Percentiles rank a stretch among this genome's conserved stretches.
Evolutionary conservation across 345 rosid genomes (phyloP).

Genomic region (Eucalyptus decipiens): DNA sequence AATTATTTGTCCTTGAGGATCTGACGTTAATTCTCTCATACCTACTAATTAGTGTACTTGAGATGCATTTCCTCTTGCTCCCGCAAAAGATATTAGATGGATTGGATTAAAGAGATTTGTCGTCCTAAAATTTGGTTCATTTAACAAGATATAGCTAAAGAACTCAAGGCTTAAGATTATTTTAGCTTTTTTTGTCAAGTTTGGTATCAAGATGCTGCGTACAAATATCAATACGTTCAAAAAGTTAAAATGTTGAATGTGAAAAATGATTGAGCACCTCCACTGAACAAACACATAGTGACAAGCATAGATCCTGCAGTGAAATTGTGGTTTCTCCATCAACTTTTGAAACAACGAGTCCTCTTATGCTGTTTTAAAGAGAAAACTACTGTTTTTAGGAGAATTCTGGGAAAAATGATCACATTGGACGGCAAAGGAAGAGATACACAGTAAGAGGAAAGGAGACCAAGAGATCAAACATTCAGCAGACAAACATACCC

Average conservation of each 20-base stretch:
- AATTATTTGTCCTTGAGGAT: not conserved
- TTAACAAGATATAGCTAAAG: not conserved
- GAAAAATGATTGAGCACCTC: not conserved
- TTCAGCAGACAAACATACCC: constrained; percentile 1
- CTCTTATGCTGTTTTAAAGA: not conserved
- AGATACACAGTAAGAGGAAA: not conserved
- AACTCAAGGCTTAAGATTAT: not conserved
- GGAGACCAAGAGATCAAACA: not conserved
- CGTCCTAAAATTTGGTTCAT: not conserved
- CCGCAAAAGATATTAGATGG: not conserved
- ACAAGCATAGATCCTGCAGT: not conserved
- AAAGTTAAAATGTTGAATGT: not conserved
- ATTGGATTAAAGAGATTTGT: not conserved
- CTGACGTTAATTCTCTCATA: not conserved
- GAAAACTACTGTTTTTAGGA: not conserved
- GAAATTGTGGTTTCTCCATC: not conserved
- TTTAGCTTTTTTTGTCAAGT: not conserved
- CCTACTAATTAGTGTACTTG: not conserved
- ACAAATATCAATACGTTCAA: not conserved
- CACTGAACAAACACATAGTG: not conserved
- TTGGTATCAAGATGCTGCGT: not conserved
- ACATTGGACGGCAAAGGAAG: not conserved
- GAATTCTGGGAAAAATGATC: not conserved
- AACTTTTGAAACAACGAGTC: not conserved
- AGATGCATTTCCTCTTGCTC: not conserved